Conservation (phyloP, 768 basidiomycete genomes). For the Suillus luteus region DNA sequence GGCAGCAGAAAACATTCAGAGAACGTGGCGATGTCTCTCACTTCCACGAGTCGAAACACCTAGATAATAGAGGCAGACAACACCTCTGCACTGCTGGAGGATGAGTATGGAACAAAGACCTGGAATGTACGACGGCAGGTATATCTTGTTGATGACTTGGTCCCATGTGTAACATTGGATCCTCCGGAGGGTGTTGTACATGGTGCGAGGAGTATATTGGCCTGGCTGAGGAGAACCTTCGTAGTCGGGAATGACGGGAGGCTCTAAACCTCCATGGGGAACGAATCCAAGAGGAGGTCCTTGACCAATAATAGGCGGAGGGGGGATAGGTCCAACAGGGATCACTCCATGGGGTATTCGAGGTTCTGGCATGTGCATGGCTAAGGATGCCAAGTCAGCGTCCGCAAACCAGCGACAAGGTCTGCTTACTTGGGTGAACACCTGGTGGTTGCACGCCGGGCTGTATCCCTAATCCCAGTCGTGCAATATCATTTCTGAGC, state of each 20-base stretch:
- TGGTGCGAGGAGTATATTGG: constrained; percentile 14
- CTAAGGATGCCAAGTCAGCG: constrained; percentile 11
- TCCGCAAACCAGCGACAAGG: neutral
- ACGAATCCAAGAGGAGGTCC: constrained; percentile 26
- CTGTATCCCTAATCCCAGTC: constrained; percentile 45
- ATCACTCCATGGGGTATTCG: constrained; percentile 27
- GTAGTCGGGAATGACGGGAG: constrained; percentile 28
- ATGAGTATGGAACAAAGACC: no score
- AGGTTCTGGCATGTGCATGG: constrained; percentile 30
- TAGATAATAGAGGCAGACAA: no score
- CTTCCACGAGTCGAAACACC: no score
- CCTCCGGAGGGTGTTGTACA: neutral
- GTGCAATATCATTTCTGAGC: constrained; percentile 45
- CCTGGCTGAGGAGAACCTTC: constrained; percentile 12
- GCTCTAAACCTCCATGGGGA: constrained; percentile 18
- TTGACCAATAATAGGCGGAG: constrained; percentile 20
- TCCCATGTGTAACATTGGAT: neutral
- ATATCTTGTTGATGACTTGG: constrained; percentile 8
- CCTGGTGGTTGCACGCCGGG: constrained; percentile 34
- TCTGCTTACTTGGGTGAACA: neutral
- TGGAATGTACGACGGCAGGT: constrained; percentile 21
- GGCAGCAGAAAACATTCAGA: no score
- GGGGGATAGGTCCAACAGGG: constrained; percentile 18
- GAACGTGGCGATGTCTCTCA: no score
- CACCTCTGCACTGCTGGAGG: no score